Evolutionary conservation across 805 yeast species (phyloP).

Genomic region (Ogataea sp.): DNA sequence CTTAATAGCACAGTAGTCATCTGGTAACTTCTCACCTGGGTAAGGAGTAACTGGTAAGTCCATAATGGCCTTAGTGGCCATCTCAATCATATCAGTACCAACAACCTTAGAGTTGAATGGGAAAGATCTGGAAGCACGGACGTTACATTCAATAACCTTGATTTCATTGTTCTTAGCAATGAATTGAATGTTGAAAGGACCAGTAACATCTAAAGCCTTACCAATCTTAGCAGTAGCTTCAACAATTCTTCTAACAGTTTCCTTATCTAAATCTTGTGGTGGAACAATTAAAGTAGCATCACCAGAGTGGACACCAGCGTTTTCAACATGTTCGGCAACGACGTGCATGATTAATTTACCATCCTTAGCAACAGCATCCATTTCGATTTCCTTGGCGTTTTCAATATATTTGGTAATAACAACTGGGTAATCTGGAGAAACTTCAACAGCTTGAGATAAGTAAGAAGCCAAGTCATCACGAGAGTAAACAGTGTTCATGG

Average conservation of each 20-base stretch:
- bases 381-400: slow-evolving; percentile 95
- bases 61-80: slow-evolving; percentile 94
- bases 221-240: slow-evolving; percentile 96
- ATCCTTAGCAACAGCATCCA: slow-evolving; percentile 96
- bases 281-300: slow-evolving; percentile 97
- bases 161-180: slow-evolving; percentile 93
- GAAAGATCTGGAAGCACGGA: slow-evolving; percentile 98
- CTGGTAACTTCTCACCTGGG: slow-evolving; percentile 83
- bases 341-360: slow-evolving; percentile 96
- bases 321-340: slow-evolving; percentile 97
- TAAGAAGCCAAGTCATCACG: slow-evolving; percentile 81
- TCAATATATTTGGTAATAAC: slow-evolving; percentile 95
- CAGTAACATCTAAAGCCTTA: slow-evolving; percentile 88
- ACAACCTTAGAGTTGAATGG: slow-evolving; percentile 97
- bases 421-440: slow-evolving; percentile 96
- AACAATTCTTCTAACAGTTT: slow-evolving; percentile 84
- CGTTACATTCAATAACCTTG: slow-evolving; percentile 97
- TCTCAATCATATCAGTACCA: slow-evolving; percentile 91
- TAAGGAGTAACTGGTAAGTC: slow-evolving; percentile 84
- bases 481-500: slow-evolving; percentile 95
- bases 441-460: slow-evolving; percentile 91
- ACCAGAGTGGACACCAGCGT: slow-evolving; percentile 99
- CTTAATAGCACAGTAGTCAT: slow-evolving; percentile 90
- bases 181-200: slow-evolving; percentile 96
- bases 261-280: slow-evolving; percentile 89